Percentiles rank a stretch among this genome's conserved stretches.
phyloP scores from a whole-genome alignment of 345 rosid genomes.

The Acer saccharum region DNA sequence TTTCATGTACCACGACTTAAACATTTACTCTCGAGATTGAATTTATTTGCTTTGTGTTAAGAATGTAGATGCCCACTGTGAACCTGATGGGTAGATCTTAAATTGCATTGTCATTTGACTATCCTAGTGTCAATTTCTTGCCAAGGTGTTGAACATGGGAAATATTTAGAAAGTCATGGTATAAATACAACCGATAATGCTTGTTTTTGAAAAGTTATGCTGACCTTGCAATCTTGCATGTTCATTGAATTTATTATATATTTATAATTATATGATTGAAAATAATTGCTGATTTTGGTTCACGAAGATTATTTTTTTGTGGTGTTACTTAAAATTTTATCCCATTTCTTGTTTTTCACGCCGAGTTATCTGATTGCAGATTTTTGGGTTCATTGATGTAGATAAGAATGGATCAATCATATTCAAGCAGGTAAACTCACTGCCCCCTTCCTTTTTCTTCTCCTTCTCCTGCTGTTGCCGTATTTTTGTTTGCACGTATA shows the following conservation, averaged over 20 bases:
- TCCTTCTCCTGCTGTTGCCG: not conserved
- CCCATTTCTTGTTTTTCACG: slow-evolving; percentile 2
- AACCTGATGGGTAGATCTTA: not conserved
- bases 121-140: not conserved
- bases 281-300: not conserved
- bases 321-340: not conserved
- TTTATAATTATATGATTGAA: not conserved
- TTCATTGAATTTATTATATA: not conserved
- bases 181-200: not conserved
- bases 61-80: not conserved
- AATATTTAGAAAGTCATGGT: not conserved
- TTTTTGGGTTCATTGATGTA: slow-evolving; percentile 79
- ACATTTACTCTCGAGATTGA: not conserved
- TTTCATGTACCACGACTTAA: not conserved
- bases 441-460: slow-evolving; percentile 1
- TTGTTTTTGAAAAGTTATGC: not conserved
- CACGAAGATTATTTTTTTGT: not conserved
- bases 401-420: slow-evolving; percentile 77
- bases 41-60: not conserved
- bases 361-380: slow-evolving; percentile 40
- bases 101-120: not conserved
- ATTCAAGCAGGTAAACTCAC: slow-evolving; percentile 74
- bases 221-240: not conserved
- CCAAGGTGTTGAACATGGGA: not conserved
- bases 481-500: not conserved